Conservation (phyloP, 2,329 filamentous ascomycete genomes). For the Fusarium ambrosium region DNA sequence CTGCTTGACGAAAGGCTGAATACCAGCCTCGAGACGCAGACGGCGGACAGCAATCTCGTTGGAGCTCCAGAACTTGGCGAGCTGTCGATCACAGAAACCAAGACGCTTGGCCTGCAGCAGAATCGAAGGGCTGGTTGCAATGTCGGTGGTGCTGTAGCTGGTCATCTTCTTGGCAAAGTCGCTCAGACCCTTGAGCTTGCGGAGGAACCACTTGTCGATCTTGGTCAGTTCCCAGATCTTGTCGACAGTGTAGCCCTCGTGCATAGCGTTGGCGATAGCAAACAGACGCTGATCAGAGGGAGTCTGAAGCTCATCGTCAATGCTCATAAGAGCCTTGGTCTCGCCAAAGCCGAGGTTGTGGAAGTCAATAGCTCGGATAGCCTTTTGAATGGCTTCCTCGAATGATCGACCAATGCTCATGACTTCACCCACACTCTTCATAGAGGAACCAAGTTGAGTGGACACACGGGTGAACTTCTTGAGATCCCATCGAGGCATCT, state of each 20-base stretch:
- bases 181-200: constrained; percentile 89
- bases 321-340: constrained; percentile 92
- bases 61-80: constrained; percentile 94
- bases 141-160: constrained; percentile 73
- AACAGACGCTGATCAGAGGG: constrained; percentile 98
- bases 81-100: constrained; percentile 93
- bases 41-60: constrained; percentile 93
- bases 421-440: constrained; percentile 99
- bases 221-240: constrained; percentile 99
- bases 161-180: constrained; percentile 88
- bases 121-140: constrained; percentile 72
- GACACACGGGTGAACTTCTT: constrained; percentile 99
- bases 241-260: constrained; percentile 91
- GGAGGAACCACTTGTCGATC: constrained; percentile 99
- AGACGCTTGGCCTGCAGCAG: constrained; percentile 91
- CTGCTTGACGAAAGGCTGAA: constrained; percentile 94
- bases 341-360: constrained; percentile 96
- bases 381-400: constrained; percentile 98
- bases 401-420: constrained; percentile 98
- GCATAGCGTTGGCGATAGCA: constrained; percentile 98
- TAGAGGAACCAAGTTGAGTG: constrained; percentile 94
- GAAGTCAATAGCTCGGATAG: constrained; percentile 94
- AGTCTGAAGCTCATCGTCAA: constrained; percentile 95
- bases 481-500: constrained; percentile 98
- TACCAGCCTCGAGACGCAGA: constrained; percentile 85